phyloP scores from a whole-genome alignment of 2,329 filamentous ascomycete species.

The Phialophora chinensis region DNA sequence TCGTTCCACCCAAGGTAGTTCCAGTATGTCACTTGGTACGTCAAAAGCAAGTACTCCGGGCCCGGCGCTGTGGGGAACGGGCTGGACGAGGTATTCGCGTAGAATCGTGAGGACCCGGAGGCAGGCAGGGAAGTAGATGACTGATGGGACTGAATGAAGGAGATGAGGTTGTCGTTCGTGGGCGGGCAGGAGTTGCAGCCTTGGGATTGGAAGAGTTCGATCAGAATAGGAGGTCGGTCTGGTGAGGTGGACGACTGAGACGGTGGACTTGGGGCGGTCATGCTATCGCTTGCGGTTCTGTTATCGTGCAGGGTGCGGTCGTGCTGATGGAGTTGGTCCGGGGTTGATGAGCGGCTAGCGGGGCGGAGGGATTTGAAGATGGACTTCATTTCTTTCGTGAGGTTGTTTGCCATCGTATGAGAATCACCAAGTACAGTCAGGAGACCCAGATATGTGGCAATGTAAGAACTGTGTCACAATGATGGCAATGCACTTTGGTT shows the following conservation, averaged over 20 bases:
- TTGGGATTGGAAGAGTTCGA: slow-evolving; percentile 30
- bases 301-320: neutral
- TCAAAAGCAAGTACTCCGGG: slow-evolving; percentile 24
- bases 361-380: slow-evolving; percentile 9
- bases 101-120: neutral
- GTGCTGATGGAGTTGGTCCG: neutral
- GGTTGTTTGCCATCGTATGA: neutral
- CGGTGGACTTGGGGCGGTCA: neutral
- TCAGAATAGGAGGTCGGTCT: slow-evolving; percentile 14
- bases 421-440: neutral
- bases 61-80: neutral
- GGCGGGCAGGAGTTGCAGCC: slow-evolving; percentile 29
- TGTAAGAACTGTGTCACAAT: neutral
- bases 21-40: slow-evolving; percentile 33
- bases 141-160: neutral
- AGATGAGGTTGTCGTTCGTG: slow-evolving; percentile 23
- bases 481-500: neutral
- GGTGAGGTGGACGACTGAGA: slow-evolving; percentile 2
- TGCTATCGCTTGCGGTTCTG: slow-evolving; percentile 6
- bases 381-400: slow-evolving; percentile 11
- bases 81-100: neutral
- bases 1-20: slow-evolving; percentile 27
- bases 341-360: neutral
- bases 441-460: neutral
- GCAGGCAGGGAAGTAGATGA: neutral